Conservation (phyloP, 352 stramenopile species). For the Phytophthora kernoviae region DNA sequence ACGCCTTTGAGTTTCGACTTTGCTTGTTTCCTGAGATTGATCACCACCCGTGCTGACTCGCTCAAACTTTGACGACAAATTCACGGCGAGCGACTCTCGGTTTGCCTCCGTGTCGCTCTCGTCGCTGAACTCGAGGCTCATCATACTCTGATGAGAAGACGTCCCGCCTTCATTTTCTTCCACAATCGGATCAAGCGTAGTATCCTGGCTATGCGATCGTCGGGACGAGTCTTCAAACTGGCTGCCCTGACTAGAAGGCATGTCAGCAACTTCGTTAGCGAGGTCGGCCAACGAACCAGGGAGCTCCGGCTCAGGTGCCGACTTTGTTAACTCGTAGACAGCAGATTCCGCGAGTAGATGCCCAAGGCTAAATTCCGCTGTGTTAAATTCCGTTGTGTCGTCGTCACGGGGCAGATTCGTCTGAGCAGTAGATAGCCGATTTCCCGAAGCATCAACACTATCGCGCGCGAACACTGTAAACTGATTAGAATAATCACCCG, state of each 20-base stretch:
- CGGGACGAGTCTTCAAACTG: slow-evolving; percentile 9
- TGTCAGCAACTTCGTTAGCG: slow-evolving; percentile 32
- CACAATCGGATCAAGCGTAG: slow-evolving; percentile 62
- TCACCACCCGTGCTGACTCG: slow-evolving; percentile 46
- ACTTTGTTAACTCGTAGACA: slow-evolving; percentile 44
- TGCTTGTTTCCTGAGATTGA: slow-evolving; percentile 9
- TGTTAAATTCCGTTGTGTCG: slow-evolving; percentile 71
- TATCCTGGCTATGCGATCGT: slow-evolving; percentile 36
- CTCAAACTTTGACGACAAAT: slow-evolving; percentile 77
- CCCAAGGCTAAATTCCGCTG: slow-evolving; percentile 64
- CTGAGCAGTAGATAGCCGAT: slow-evolving; percentile 8
- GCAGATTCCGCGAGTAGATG: slow-evolving; percentile 65
- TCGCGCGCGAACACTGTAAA: slow-evolving; percentile 25
- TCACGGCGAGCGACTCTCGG: slow-evolving; percentile 70
- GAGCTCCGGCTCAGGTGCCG: slow-evolving; percentile 24
- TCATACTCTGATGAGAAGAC: slow-evolving; percentile 67
- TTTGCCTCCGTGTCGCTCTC: slow-evolving; percentile 61
- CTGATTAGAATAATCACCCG: slow-evolving; percentile 72
- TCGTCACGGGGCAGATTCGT: slow-evolving; percentile 33
- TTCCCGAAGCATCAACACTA: slow-evolving; percentile 4
- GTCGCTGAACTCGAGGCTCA: slow-evolving; percentile 72
- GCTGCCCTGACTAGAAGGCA: slow-evolving; percentile 17
- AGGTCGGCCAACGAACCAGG: slow-evolving; percentile 26
- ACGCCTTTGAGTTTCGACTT: slow-evolving; percentile 13
- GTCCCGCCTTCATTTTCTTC: slow-evolving; percentile 66